Evolutionary conservation across 768 basidiomycete species (phyloP).

Genomic region (Lactarius sp.): DNA sequence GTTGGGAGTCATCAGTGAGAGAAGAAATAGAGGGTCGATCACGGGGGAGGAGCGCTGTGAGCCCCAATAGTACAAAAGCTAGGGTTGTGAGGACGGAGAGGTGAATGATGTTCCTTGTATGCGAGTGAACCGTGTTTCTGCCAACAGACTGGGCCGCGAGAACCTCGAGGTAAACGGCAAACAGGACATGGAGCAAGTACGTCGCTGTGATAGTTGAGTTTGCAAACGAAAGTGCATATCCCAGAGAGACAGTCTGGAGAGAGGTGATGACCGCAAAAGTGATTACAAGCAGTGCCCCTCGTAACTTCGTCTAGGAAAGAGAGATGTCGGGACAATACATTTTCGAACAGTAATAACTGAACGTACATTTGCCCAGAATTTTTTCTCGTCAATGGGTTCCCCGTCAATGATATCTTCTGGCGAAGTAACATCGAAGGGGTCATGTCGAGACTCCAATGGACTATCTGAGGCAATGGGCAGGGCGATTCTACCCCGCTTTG

Average conservation of each 20-base stretch:
- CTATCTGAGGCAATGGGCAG: conserved; percentile 37
- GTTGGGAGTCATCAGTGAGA: conserved; percentile 20
- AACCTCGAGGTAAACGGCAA: conserved; percentile 55
- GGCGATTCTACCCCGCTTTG: conserved; percentile 47
- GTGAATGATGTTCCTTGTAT: conserved; percentile 47
- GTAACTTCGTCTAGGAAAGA: conserved; percentile 6
- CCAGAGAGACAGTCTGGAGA: conserved; percentile 50
- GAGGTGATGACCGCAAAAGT: conserved; percentile 44
- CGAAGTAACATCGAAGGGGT: conserved; percentile 70
- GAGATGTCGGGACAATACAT: not conserved
- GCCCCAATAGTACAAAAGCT: conserved; percentile 42
- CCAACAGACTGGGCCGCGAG: conserved; percentile 49
- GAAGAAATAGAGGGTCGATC: conserved; percentile 31
- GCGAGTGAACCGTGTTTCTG: conserved; percentile 36
- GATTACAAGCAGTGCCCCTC: conserved; percentile 33
- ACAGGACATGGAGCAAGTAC: conserved; percentile 44
- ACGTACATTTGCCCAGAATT: conserved; percentile 56
- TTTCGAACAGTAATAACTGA: not conserved
- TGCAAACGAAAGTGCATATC: conserved; percentile 43
- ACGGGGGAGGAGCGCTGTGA: conserved; percentile 54
- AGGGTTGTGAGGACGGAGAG: conserved; percentile 51
- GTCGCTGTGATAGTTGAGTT: conserved; percentile 33
- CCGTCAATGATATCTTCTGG: conserved; percentile 68
- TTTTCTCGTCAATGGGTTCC: conserved; percentile 53
- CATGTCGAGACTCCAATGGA: conserved; percentile 32